A percentile compares a stretch with the other conserved stretches of the same genome.
These are phyloP conservation scores for Gnetum montanum DNA, from an alignment of 75 land plant genomes.

Conservation along the genomic window DNA sequence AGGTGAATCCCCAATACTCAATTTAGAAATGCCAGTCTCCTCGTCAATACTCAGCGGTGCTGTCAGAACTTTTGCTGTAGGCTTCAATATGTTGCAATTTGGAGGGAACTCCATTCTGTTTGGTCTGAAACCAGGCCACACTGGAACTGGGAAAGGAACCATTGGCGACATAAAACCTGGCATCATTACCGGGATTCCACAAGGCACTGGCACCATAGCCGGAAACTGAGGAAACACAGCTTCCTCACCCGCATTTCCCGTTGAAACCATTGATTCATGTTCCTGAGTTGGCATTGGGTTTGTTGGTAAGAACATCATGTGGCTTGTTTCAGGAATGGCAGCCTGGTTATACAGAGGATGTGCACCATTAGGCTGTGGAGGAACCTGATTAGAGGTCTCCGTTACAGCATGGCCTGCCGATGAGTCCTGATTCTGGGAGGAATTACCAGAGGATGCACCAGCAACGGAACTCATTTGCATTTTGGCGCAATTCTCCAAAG, in stretches of 20 bases:
- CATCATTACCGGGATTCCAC: neutral
- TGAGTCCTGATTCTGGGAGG: neutral
- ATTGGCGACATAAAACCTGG: constrained; percentile 12
- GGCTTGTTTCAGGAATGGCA: neutral
- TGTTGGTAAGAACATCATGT: neutral
- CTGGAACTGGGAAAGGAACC: constrained; percentile 10
- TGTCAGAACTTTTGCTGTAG: constrained; percentile 16
- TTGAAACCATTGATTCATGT: neutral
- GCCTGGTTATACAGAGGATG: neutral
- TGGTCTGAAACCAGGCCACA: constrained; percentile 10
- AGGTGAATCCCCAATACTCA: constrained; percentile 18
- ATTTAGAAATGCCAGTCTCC: constrained; percentile 17
- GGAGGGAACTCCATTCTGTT: constrained; percentile 8
- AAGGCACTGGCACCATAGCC: neutral
- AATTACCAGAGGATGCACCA: neutral
- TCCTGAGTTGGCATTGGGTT: constrained; percentile 5
- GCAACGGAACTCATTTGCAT: neutral
- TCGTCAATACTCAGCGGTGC: constrained; percentile 22
- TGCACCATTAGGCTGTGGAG: neutral
- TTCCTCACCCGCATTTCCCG: constrained; percentile 1
- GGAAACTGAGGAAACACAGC: neutral
- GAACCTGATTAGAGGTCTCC: neutral
- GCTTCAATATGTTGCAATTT: constrained; percentile 23
- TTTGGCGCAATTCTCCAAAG: neutral
- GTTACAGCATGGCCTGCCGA: neutral